Evolutionary conservation across 2,329 filamentous ascomycete genomes (phyloP), one percentile per base, ranked within the genome.

Genomic region (Coniochaeta prunicola): DNA sequence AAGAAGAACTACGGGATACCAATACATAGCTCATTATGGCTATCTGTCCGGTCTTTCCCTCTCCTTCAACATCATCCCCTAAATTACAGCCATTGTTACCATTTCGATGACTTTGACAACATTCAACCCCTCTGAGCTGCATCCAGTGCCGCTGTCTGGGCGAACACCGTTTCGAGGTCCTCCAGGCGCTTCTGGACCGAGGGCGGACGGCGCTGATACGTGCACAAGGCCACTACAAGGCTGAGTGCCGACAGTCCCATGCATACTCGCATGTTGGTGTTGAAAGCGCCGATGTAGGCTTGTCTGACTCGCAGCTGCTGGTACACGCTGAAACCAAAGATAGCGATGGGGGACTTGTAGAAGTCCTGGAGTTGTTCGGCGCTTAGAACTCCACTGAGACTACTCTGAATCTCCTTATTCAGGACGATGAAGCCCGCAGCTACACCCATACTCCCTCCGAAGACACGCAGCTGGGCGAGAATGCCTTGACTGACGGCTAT

Each of bases 381-480:
- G 13, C 62, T 61, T 36, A 66, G 58, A 24, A 45, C 53, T 54
- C 45, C 58, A 31, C 60, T 57, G 10, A 66, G 56, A 3, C 55
- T 57, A 31, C 54, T 38, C 34, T 64, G 58, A 19, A 66, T 66
- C 42, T 58, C 61, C n/a, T 58, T 60, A 45, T 64, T 64, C 56
- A 64, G 59, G 15, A 64, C 60, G n/a, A 64, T 60, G 56, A 64
- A 60, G 58, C 60, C 60, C 24, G 64, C 59, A 24, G 67, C 65
- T 4, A 69, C 63, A 38, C 67, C 67, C 40, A 69, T 61, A 53
- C 64, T 66, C 38, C 67, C 66, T 58, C 67, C 67, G 55, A 69
- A 65, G 12, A 66, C 62, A 24, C 66, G 64, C 45, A 68, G 59
- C 56, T 65, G 64, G 17, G 64, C 63, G 17, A 64, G 53, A 28